These are phyloP conservation scores for Suillus weaverae DNA, from an alignment of 768 basidiomycete genomes.

Conservation along the genomic window DNA sequence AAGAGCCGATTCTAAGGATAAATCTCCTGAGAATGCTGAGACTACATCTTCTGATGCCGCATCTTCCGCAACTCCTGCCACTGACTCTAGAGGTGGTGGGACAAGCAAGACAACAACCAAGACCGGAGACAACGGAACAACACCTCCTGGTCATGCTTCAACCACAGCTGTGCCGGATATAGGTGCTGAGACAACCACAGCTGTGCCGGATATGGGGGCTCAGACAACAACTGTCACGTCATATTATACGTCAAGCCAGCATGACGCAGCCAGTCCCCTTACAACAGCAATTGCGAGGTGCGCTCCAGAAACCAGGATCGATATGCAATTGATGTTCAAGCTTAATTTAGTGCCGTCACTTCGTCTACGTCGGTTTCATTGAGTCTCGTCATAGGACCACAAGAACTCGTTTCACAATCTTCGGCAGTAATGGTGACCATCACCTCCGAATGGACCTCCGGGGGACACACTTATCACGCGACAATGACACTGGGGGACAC, in stretches of 20 bases:
- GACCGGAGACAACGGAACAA: background rate
- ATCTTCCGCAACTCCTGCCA: background rate
- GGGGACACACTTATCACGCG: conserved; percentile 2
- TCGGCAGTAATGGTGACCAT: background rate
- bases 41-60: background rate
- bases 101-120: background rate
- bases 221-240: background rate
- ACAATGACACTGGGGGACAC: conserved; percentile 10
- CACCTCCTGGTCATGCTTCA: background rate
- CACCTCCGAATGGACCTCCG: conserved; percentile 3
- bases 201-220: background rate
- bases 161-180: background rate
- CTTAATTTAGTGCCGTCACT: background rate
- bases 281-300: conserved; percentile 11
- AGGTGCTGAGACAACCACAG: background rate
- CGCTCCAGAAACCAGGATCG: background rate
- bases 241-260: background rate
- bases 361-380: background rate
- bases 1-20: background rate
- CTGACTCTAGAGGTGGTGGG: background rate
- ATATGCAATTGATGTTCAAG: background rate
- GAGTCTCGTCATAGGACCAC: background rate
- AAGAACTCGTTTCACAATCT: conserved; percentile 3
- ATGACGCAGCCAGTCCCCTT: background rate
- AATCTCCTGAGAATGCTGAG: background rate